Percentiles rank a stretch among this genome's conserved stretches.
These are phyloP conservation scores for Teunomyces atbi DNA, from an alignment of 805 yeast genomes.

Conservation along the genomic window DNA sequence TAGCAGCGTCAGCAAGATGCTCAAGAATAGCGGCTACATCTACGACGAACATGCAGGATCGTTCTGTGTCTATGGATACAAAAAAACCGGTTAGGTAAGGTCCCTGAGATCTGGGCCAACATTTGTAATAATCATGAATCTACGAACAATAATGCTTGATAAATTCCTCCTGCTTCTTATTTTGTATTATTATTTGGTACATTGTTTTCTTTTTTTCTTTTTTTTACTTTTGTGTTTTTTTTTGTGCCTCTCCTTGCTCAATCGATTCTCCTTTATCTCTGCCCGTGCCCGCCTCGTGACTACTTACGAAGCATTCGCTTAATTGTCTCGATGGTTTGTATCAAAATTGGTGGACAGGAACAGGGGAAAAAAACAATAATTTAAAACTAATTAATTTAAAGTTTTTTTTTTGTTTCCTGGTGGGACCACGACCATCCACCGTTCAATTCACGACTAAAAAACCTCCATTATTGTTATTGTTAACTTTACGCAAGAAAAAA, in stretches of 20 bases:
- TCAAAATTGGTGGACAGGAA: not conserved
- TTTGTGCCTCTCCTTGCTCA: not conserved
- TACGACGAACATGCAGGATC: slow-evolving; percentile 48
- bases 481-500: too few relatives aligned
- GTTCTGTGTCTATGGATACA: slow-evolving; percentile 42
- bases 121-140: not conserved
- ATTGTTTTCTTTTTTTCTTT: too few relatives aligned
- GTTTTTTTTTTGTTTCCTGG: not conserved
- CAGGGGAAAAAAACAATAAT: not conserved
- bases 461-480: too few relatives aligned
- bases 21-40: slow-evolving; percentile 37
- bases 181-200: too few relatives aligned
- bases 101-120: not conserved
- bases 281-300: not conserved
- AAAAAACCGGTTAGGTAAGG: not conserved
- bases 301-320: not conserved
- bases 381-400: not conserved
- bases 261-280: not conserved
- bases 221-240: too few relatives aligned
- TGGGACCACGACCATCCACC: too few relatives aligned
- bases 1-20: slow-evolving; percentile 37
- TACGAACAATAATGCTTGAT: too few relatives aligned
- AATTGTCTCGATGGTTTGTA: not conserved
- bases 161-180: too few relatives aligned
- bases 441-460: too few relatives aligned